A percentile compares a stretch with the other conserved stretches of the same genome.
These are phyloP conservation scores for Lodderomyces parapsilosis DNA, from an alignment of 1,139 yeast species.

Conservation along the genomic window DNA sequence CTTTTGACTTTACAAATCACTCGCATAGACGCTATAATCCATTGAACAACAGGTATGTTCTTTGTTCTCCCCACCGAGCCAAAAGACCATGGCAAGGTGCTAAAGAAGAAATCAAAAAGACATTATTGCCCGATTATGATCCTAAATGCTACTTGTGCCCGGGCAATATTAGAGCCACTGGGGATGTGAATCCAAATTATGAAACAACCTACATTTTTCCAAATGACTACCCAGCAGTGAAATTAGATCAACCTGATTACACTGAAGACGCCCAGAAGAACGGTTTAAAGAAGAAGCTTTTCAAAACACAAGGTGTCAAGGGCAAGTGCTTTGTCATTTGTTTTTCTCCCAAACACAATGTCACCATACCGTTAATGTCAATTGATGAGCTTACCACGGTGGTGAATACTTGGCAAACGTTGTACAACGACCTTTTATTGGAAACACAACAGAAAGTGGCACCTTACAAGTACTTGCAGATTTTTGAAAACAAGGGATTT, in stretches of 20 bases:
- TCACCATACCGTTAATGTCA: conserved; percentile 66
- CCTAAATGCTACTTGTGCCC: conserved; percentile 74
- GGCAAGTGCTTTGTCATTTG: conserved; percentile 75
- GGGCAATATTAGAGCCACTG: conserved; percentile 65
- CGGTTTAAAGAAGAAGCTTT: conserved; percentile 41
- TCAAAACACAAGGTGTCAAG: conserved; percentile 58
- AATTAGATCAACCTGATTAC: conserved; percentile 53
- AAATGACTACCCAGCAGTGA: conserved; percentile 74
- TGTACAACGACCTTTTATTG: conserved; percentile 42
- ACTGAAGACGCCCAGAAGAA: conserved; percentile 16
- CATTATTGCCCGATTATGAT: conserved; percentile 55
- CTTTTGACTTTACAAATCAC: conserved; percentile 52
- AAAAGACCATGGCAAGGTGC: conserved; percentile 85
- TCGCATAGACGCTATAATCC: conserved; percentile 74
- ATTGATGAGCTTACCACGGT: conserved; percentile 43
- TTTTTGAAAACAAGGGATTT: conserved; percentile 75
- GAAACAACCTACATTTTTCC: conserved; percentile 57
- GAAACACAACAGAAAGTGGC: conserved; percentile 40
- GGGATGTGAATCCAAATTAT: conserved; percentile 62
- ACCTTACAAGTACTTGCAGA: conserved; percentile 62
- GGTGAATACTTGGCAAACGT: conserved; percentile 58
- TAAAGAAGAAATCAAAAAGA: conserved; percentile 50
- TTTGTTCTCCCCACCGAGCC: conserved; percentile 77
- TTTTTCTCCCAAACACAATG: conserved; percentile 69
- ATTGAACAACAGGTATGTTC: conserved; percentile 58